phyloP scores from a whole-genome alignment of 2,329 filamentous ascomycete genomes.

The Penicillium fuscoglaucum region DNA sequence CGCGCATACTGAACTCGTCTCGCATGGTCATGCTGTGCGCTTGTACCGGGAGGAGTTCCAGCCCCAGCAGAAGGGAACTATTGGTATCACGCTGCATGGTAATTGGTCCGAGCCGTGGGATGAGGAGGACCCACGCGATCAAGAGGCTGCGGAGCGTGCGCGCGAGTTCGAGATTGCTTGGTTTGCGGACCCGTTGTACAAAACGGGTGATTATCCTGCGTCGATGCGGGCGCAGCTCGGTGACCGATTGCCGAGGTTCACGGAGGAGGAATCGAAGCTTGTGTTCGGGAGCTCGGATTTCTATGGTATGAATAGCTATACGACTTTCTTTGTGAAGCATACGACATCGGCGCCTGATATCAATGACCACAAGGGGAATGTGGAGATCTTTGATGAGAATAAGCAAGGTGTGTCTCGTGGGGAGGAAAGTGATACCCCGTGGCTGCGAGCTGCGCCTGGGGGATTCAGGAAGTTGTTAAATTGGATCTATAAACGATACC shows the following conservation, averaged over 20 bases:
- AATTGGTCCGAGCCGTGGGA: conserved; percentile 77
- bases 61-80: conserved; percentile 65
- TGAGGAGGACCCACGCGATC: conserved; percentile 65
- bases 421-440: conserved; percentile 73
- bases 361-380: conserved; percentile 71
- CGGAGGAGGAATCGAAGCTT: conserved; percentile 65
- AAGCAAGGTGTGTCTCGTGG: conserved; percentile 71
- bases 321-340: conserved; percentile 77
- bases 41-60: conserved; percentile 77
- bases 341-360: conserved; percentile 51
- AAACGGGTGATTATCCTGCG: conserved; percentile 70
- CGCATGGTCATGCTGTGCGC: conserved; percentile 73
- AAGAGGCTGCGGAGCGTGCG: conserved; percentile 71
- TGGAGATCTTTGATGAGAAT: conserved; percentile 67
- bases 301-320: conserved; percentile 88
- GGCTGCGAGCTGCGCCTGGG: conserved; percentile 70
- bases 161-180: conserved; percentile 79
- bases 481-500: conserved; percentile 73
- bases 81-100: conserved; percentile 79
- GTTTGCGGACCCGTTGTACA: conserved; percentile 80
- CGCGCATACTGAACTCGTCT: conserved; percentile 73
- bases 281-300: conserved; percentile 80
- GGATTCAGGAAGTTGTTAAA: conserved; percentile 72
- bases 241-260: conserved; percentile 70
- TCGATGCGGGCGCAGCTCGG: conserved; percentile 80